Evolutionary conservation across 2,329 filamentous ascomycete genomes (phyloP).

Genomic region (Cytospora piceicola): DNA sequence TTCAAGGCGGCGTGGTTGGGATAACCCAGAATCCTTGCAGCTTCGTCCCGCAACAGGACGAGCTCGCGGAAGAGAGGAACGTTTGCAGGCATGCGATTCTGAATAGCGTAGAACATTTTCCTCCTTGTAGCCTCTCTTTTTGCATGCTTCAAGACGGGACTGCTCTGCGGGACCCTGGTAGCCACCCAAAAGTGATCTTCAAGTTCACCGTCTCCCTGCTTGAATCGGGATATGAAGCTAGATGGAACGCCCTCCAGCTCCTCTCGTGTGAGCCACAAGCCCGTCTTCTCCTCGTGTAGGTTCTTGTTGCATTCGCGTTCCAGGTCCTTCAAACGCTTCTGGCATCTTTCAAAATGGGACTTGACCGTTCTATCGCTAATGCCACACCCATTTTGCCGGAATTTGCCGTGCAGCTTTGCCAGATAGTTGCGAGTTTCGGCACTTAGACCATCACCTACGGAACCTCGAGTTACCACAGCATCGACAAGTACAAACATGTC

Average conservation of each 20-base stretch:
- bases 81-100: slow-evolving; percentile 29
- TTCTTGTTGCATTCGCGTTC: slow-evolving; percentile 23
- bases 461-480: neutral
- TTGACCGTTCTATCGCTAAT: neutral
- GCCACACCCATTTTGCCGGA: slow-evolving; percentile 23
- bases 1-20: slow-evolving; percentile 59
- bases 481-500: slow-evolving; percentile 25
- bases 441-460: neutral
- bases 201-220: slow-evolving; percentile 13
- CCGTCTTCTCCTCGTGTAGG: slow-evolving; percentile 19
- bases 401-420: slow-evolving; percentile 21
- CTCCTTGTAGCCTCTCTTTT: slow-evolving; percentile 22
- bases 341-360: neutral
- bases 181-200: slow-evolving; percentile 17
- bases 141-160: slow-evolving; percentile 16
- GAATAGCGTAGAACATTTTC: slow-evolving; percentile 24
- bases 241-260: slow-evolving; percentile 24
- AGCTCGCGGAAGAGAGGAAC: slow-evolving; percentile 55
- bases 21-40: slow-evolving; percentile 60
- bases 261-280: slow-evolving; percentile 21
- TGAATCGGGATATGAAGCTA: neutral
- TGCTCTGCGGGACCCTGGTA: slow-evolving; percentile 15
- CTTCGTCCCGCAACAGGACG: slow-evolving; percentile 59
- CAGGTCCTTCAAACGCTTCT: slow-evolving; percentile 13
- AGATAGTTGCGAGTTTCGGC: slow-evolving; percentile 17